Evolutionary conservation across 169 alveolate species (phyloP).

Genomic region (Plasmodium cynomolgi): DNA sequence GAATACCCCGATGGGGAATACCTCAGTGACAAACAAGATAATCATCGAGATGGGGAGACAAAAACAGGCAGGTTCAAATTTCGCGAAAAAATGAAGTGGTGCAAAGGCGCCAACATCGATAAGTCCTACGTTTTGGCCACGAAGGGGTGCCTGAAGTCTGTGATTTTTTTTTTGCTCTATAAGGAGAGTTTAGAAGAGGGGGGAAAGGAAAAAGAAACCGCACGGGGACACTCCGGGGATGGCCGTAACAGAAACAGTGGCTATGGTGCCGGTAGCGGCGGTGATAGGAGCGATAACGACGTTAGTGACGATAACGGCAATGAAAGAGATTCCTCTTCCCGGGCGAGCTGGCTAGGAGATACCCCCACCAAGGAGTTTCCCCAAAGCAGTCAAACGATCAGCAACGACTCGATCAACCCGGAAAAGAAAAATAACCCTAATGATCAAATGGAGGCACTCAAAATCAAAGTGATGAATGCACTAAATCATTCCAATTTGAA

Average conservation of each 20-base stretch:
- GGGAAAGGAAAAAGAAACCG: not conserved
- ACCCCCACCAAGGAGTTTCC: not conserved
- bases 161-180: conserved; percentile 52
- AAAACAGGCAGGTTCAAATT: conserved; percentile 8
- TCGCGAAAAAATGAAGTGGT: conserved; percentile 28
- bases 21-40: not conserved
- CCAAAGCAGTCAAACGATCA: not conserved
- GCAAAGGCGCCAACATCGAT: conserved; percentile 41
- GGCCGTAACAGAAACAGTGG: not conserved
- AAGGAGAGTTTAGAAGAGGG: conserved; percentile 9
- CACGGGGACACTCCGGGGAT: not conserved
- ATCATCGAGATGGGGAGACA: not conserved
- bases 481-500: conserved; percentile 58
- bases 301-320: not conserved
- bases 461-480: not conserved
- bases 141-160: conserved; percentile 66
- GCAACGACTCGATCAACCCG: not conserved
- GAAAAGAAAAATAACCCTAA: not conserved
- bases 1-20: not conserved
- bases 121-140: conserved; percentile 74
- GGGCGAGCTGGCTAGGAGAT: not conserved
- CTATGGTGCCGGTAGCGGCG: not conserved
- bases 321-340: not conserved
- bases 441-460: not conserved
- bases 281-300: not conserved